Evolutionary conservation across 148 eudicot species (phyloP).

Genomic region (Talinum fruticosum): DNA sequence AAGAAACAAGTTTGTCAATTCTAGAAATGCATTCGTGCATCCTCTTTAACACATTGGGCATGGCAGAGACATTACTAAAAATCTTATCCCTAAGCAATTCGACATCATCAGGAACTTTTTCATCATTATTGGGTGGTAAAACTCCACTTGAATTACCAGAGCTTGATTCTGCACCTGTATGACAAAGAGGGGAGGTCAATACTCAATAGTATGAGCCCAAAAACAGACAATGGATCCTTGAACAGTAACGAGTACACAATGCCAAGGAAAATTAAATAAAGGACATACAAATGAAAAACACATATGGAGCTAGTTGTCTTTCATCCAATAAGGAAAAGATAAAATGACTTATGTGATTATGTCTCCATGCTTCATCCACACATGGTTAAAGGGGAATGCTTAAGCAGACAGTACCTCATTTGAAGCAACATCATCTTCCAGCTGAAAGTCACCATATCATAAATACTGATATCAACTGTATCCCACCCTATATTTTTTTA

Average conservation of each 20-base stretch:
- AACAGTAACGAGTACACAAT: no score
- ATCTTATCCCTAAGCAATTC: constrained; percentile 61
- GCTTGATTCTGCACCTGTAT: constrained; percentile 29
- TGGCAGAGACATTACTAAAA: constrained; percentile 51
- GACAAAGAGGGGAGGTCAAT: constrained; percentile 3
- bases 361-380: not conserved
- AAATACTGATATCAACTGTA: not conserved
- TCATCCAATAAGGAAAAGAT: not conserved
- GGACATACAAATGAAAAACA: not conserved
- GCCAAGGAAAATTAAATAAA: not conserved
- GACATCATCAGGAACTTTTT: constrained; percentile 35
- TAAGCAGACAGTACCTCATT: not conserved
- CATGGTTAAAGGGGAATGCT: not conserved
- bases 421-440: not conserved
- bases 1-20: constrained; percentile 52
- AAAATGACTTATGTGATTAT: no score
- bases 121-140: constrained; percentile 30
- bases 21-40: constrained; percentile 61
- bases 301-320: not conserved
- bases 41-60: constrained; percentile 59
- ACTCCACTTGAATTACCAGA: constrained; percentile 23
- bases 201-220: not conserved
- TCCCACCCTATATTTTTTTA: not conserved
- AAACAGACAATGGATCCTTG: not conserved
- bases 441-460: not conserved